phyloP scores from a whole-genome alignment of 2,329 filamentous ascomycete species.

The Sporothrix mexicana region DNA sequence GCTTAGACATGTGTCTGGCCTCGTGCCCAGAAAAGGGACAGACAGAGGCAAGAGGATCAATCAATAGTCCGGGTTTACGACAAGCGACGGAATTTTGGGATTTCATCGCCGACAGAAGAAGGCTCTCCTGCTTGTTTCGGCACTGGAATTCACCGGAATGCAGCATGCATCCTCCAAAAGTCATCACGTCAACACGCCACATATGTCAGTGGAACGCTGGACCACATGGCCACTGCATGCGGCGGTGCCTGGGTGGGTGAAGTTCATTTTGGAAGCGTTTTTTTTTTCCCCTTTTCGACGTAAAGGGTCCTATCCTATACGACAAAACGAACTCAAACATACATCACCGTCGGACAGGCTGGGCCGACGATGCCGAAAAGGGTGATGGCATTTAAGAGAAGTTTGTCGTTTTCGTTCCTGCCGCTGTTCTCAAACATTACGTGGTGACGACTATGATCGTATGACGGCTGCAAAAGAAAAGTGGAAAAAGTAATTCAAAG shows the following conservation, averaged over 20 bases:
- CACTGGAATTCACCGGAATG: background rate
- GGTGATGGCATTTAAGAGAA: background rate
- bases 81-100: conserved; percentile 2
- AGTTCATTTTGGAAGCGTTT: background rate
- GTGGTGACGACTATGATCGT: background rate
- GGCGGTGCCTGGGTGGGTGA: background rate
- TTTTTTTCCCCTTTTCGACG: background rate
- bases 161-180: background rate
- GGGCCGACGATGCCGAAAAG: background rate
- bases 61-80: background rate
- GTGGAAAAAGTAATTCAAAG: background rate
- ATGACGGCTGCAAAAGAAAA: conserved; percentile 6
- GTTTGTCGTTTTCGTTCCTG: background rate
- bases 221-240: background rate
- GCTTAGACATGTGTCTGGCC: background rate
- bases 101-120: background rate
- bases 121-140: background rate
- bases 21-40: background rate
- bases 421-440: conserved; percentile 15
- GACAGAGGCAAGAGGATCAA: too few species aligned
- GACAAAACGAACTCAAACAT: background rate
- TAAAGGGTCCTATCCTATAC: background rate
- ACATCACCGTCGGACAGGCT: background rate
- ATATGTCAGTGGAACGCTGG: background rate
- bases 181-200: background rate